phyloP scores from a whole-genome alignment of 2,329 filamentous ascomycete species.

The Triangularia verruculosa region DNA sequence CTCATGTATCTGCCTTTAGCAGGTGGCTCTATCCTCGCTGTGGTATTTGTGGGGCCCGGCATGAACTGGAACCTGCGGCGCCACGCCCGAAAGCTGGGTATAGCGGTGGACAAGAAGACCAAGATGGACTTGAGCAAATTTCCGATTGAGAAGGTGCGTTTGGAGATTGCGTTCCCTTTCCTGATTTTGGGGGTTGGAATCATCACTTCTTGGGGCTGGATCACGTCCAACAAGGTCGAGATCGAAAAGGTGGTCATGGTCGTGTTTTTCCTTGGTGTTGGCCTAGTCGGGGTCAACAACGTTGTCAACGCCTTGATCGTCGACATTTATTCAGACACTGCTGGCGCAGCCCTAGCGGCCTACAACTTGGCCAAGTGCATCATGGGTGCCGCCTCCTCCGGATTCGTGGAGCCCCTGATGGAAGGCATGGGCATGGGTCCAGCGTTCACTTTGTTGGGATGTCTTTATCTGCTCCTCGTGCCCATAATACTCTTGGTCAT shows the following conservation, averaged over 20 bases:
- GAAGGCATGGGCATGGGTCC: constrained; percentile 49
- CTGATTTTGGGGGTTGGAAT: constrained; percentile 47
- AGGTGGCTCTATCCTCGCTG: constrained; percentile 46
- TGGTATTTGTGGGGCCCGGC: constrained; percentile 48
- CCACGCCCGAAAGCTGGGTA: constrained; percentile 50
- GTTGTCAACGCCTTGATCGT: constrained; percentile 51
- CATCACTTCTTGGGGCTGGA: constrained; percentile 53
- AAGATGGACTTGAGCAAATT: constrained; percentile 48
- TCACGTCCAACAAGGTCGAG: constrained; percentile 40
- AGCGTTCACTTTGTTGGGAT: constrained; percentile 48
- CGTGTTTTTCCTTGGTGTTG: constrained; percentile 45
- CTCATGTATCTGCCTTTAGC: constrained; percentile 53
- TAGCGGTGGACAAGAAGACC: constrained; percentile 47
- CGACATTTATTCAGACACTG: constrained; percentile 52
- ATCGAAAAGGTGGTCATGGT: constrained; percentile 48
- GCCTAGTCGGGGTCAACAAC: constrained; percentile 54
- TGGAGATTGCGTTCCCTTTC: constrained; percentile 50
- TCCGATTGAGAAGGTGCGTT: constrained; percentile 50
- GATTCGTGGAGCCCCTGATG: constrained; percentile 51
- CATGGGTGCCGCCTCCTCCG: constrained; percentile 52
- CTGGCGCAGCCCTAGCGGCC: constrained; percentile 53
- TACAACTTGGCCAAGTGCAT: constrained; percentile 56
- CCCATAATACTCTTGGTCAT: constrained; percentile 43
- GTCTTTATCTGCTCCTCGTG: constrained; percentile 40
- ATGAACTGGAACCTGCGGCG: constrained; percentile 68